phyloP scores from a whole-genome alignment of 768 basidiomycete species.

The Bullera alba region DNA sequence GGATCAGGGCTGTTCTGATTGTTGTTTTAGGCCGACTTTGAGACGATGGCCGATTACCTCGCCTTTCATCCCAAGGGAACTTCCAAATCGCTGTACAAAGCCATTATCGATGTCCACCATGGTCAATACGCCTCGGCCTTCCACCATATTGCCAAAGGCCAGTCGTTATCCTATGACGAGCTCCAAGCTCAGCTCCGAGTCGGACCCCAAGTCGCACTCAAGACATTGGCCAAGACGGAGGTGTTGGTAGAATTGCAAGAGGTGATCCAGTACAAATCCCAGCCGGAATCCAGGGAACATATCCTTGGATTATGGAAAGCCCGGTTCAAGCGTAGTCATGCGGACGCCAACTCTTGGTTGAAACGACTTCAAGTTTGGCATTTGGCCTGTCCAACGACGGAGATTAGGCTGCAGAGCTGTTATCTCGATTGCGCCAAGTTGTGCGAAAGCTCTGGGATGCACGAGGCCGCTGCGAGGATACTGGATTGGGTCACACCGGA shows the following conservation, averaged over 20 bases:
- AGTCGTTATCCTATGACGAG: slow-evolving; percentile 41
- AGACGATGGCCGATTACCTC: slow-evolving; percentile 40
- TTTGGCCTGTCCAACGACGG: slow-evolving; percentile 32
- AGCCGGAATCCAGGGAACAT: slow-evolving; percentile 30
- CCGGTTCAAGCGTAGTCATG: slow-evolving; percentile 37
- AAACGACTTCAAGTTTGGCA: slow-evolving; percentile 39
- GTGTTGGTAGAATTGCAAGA: slow-evolving; percentile 42
- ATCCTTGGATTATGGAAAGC: slow-evolving; percentile 31
- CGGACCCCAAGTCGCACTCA: slow-evolving; percentile 32
- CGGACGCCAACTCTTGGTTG: slow-evolving; percentile 39
- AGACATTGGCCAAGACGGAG: slow-evolving; percentile 41
- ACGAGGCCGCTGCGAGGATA: slow-evolving; percentile 27
- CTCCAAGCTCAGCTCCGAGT: slow-evolving; percentile 25
- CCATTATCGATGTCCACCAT: slow-evolving; percentile 41
- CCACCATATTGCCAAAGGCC: slow-evolving; percentile 40
- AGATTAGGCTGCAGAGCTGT: slow-evolving; percentile 25
- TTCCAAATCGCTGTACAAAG: slow-evolving; percentile 44
- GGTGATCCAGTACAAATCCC: slow-evolving; percentile 42
- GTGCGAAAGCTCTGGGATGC: slow-evolving; percentile 32
- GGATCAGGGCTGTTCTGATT: not conserved
- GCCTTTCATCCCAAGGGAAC: slow-evolving; percentile 42
- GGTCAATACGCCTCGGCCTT: slow-evolving; percentile 34
- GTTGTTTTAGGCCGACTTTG: slow-evolving; percentile 34
- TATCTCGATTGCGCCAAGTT: slow-evolving; percentile 41
- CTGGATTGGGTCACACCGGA: slow-evolving; percentile 22